A percentile compares a stretch with the other conserved stretches of the same genome.
phyloP scores from a whole-genome alignment of 1,284 basidiomycete genomes.

The Trichosporon sp. region DNA sequence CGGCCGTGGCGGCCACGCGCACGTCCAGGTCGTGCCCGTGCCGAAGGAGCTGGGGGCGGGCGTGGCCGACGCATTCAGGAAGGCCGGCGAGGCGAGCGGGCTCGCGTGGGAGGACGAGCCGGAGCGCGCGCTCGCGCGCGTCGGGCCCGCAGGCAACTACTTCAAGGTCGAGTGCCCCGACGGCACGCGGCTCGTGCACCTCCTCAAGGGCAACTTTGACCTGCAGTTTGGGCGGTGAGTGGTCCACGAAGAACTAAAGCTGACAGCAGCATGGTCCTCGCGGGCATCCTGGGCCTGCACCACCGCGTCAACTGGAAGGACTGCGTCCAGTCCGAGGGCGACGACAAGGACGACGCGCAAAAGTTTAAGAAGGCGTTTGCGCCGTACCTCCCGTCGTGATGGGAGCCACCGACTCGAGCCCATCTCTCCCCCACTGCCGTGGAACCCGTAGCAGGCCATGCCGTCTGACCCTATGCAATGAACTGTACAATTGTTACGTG shows the following conservation, averaged over 20 bases:
- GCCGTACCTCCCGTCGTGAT: conserved; percentile 54
- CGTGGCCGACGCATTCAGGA: conserved; percentile 66
- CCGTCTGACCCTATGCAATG: conserved; percentile 6
- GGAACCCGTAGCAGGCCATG: background rate
- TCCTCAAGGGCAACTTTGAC: conserved; percentile 76
- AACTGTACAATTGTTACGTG: background rate
- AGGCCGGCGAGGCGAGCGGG: conserved; percentile 61
- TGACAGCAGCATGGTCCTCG: conserved; percentile 65
- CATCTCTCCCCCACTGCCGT: background rate
- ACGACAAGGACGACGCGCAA: conserved; percentile 72
- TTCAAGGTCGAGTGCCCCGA: conserved; percentile 85
- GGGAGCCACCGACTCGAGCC: background rate
- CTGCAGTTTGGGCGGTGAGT: conserved; percentile 86
- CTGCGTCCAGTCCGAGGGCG: conserved; percentile 70
- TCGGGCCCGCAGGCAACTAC: conserved; percentile 60
- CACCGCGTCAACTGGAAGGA: conserved; percentile 86
- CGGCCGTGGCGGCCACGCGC: conserved; percentile 86
- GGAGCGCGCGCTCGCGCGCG: conserved; percentile 59
- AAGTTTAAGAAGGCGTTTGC: conserved; percentile 77
- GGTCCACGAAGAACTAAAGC: background rate
- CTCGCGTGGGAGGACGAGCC: conserved; percentile 63
- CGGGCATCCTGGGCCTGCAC: conserved; percentile 64
- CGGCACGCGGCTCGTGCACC: conserved; percentile 76
- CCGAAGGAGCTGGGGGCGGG: conserved; percentile 60
- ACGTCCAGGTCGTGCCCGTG: conserved; percentile 80